Base-by-base conservation (phyloP, 345 rosid species). In the Nasturtium officinale region DNA sequence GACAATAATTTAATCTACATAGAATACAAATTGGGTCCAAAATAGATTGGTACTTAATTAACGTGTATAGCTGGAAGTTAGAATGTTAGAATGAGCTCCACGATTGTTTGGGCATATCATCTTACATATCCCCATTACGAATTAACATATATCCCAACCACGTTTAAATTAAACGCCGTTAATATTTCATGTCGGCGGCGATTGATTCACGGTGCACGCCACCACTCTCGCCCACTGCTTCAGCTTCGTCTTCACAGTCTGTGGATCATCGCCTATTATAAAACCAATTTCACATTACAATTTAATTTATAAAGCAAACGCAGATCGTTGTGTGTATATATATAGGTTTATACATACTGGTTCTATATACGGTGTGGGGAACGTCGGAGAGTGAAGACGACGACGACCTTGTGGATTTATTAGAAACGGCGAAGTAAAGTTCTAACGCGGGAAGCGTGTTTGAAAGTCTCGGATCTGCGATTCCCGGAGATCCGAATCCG, bases 201-300 rank as follows among this genome's bases (percentile, higher is more conserved):
- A 79, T 75, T 90, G 96, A 69, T 87, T 78, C 74, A 94, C 96
- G 60, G 97, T 78, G 79, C 98, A 94, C 13, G 94, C 98, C 76
- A 93, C 98, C 79, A 90, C 92, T 81, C 85, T 92, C 48, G 97
- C 98, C 97, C 98, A 90, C 71, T 87, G 96, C 78, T 85, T 86
- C 77, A 93, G 77, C 83, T 92, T 84, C 70, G 87, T 89, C 86
- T 90, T 93, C 90, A 89, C 83, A 82, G 82, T 82, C 79, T 86
- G 79, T 1, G 97, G 94, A 85, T 85, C 84, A 64, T 88, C 96
- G 60, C 92, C 98, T 90, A 59, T 53, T 48, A 2, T 25, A 68
- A 11, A 13, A 0, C 61, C 43, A 26, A 8, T 51, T 17, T 4
- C n/a, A 67, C 50, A 54, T 15, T n/a, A n/a, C n/a, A n/a, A n/a